These are phyloP conservation scores for Hura crepitans DNA, from an alignment of 441 rosid genomes.

Conservation along the genomic window DNA sequence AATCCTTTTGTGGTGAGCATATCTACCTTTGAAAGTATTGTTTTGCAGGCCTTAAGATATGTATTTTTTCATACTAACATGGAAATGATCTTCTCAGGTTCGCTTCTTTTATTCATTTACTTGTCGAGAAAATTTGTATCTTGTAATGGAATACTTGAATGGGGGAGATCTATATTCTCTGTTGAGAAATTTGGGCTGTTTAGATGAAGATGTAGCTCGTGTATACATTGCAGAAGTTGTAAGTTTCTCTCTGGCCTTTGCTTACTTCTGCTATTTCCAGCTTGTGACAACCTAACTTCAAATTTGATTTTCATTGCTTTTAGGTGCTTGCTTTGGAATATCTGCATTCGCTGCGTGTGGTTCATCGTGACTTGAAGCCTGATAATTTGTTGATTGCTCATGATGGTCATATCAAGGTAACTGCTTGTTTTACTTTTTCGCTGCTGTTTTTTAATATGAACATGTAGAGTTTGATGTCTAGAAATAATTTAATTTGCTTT, in stretches of 20 bases:
- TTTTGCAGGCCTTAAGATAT: conserved; percentile 22
- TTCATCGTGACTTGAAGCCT: conserved; percentile 99
- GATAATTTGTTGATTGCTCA: conserved; percentile 99
- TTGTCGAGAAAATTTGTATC: conserved; percentile 94
- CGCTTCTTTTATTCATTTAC: conserved; percentile 99
- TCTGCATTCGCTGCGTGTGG: conserved; percentile 85
- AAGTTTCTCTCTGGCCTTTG: conserved; percentile 37
- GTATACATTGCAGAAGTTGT: conserved; percentile 98
- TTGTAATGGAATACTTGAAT: conserved; percentile 99
- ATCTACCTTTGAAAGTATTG: conserved; percentile 35
- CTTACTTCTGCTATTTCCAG: background rate
- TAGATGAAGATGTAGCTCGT: conserved; percentile 96
- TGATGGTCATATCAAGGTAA: conserved; percentile 99
- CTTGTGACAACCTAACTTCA: conserved; percentile 12
- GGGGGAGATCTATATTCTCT: conserved; percentile 97
- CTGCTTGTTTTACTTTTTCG: conserved; percentile 9
- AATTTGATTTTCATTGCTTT: conserved; percentile 4
- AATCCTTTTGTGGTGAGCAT: conserved; percentile 99
- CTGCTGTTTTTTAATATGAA: background rate
- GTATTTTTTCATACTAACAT: conserved; percentile 31
- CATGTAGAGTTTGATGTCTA: background rate
- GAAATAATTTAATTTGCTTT: background rate
- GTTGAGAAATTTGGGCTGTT: conserved; percentile 93
- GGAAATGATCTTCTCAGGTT: conserved; percentile 54
- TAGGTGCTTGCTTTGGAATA: conserved; percentile 98